phyloP scores from a whole-genome alignment of 768 basidiomycete species.

The Kwoniella shandongensis region DNA sequence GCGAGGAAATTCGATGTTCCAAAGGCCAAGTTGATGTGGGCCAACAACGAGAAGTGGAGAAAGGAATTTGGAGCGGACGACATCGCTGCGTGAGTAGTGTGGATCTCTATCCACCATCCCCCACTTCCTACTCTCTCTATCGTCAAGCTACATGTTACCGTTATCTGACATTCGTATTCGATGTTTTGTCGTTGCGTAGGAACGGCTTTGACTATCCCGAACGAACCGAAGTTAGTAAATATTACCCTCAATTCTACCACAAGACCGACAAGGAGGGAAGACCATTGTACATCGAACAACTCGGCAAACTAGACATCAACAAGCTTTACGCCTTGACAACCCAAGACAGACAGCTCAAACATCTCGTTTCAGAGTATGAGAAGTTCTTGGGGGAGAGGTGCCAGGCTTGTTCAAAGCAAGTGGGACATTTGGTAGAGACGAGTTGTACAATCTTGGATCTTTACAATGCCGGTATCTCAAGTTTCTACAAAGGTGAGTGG shows the following conservation, averaged over 20 bases:
- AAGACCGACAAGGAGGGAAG: constrained; percentile 94
- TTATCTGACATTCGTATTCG: background rate
- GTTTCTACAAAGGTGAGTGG: constrained; percentile 69
- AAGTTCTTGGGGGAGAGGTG: constrained; percentile 76
- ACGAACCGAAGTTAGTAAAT: constrained; percentile 77
- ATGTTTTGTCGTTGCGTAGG: constrained; percentile 7
- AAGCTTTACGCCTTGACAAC: constrained; percentile 80
- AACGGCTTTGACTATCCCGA: constrained; percentile 77
- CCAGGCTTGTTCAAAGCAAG: constrained; percentile 65
- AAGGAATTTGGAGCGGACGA: constrained; percentile 65
- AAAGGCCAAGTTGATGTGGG: constrained; percentile 80
- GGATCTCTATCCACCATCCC: too few relatives aligned
- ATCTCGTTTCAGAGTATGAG: constrained; percentile 91
- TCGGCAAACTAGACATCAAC: constrained; percentile 83
- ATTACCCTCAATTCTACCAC: constrained; percentile 95
- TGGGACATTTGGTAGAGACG: constrained; percentile 89
- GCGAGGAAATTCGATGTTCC: constrained; percentile 87
- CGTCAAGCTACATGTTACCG: background rate
- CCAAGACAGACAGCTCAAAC: constrained; percentile 80
- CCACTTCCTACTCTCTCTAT: too few relatives aligned
- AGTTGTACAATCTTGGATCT: constrained; percentile 97
- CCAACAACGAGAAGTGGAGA: constrained; percentile 82
- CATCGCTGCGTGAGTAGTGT: constrained; percentile 50
- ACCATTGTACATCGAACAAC: constrained; percentile 90
- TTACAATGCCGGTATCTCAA: constrained; percentile 61